A percentile compares a stretch with the other conserved stretches of the same genome.
phyloP scores from a whole-genome alignment of 805 yeast genomes.

The Pichia phayaonensis region DNA sequence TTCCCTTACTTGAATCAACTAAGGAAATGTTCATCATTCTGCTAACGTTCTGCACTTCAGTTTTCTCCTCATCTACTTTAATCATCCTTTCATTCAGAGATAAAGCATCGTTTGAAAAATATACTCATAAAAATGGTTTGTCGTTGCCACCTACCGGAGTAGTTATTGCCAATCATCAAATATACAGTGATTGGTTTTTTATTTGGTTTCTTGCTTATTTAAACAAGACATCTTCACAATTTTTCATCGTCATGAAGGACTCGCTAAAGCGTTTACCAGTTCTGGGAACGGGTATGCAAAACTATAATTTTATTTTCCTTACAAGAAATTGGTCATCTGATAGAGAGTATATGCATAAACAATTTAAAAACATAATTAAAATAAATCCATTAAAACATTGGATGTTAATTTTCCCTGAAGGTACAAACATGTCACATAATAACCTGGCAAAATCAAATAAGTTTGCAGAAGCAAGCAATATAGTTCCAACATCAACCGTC shows the following conservation, averaged over 20 bases:
- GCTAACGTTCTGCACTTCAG: constrained; percentile 41
- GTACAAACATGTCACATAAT: constrained; percentile 71
- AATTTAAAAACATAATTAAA: constrained; percentile 41
- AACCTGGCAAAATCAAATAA: constrained; percentile 51
- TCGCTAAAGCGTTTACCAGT: constrained; percentile 64
- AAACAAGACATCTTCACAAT: constrained; percentile 52
- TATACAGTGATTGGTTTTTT: constrained; percentile 89
- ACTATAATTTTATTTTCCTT: constrained; percentile 69
- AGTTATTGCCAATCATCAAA: constrained; percentile 83
- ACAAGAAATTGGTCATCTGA: constrained; percentile 85
- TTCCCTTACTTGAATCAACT: constrained; percentile 32
- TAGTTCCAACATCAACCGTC: constrained; percentile 41
- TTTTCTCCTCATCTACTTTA: constrained; percentile 42
- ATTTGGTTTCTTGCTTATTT: constrained; percentile 82
- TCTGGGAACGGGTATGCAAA: constrained; percentile 79
- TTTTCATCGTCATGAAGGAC: constrained; percentile 72
- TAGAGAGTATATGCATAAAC: constrained; percentile 46
- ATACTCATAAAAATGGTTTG: constrained; percentile 6
- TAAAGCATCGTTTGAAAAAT: constrained; percentile 6
- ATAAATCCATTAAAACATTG: constrained; percentile 36
- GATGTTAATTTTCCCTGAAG: constrained; percentile 85
- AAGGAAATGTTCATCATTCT: constrained; percentile 52
- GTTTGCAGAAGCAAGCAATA: constrained; percentile 45
- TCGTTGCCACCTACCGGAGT: constrained; percentile 28
- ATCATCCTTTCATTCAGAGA: constrained; percentile 38